A percentile compares a stretch with the other conserved stretches of the same genome.
phyloP scores from a whole-genome alignment of 1,139 yeast genomes.

The Debaryomyces sp. region DNA sequence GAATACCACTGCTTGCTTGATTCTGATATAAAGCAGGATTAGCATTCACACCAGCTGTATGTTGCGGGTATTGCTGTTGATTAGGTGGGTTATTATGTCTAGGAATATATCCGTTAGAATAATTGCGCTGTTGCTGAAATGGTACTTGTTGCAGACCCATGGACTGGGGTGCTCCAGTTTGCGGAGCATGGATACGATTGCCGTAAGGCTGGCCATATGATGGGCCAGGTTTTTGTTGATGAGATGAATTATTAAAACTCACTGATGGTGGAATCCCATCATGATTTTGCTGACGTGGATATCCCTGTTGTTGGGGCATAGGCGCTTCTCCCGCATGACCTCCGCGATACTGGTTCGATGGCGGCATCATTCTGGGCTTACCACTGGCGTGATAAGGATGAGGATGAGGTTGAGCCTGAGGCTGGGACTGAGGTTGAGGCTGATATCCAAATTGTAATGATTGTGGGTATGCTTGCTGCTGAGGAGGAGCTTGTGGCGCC shows the following conservation, averaged over 20 bases:
- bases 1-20: not conserved
- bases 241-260: not conserved
- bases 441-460: constrained; percentile 15
- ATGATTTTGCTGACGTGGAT: constrained; percentile 1
- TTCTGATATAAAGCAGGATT: constrained; percentile 2
- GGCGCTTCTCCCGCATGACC: not conserved
- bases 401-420: constrained; percentile 9
- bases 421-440: constrained; percentile 12
- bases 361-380: constrained; percentile 6
- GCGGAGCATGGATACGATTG: constrained; percentile 13
- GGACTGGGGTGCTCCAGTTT: constrained; percentile 10
- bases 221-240: not conserved
- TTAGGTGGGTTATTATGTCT: constrained; percentile 11
- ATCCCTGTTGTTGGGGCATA: constrained; percentile 3
- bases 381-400: not conserved
- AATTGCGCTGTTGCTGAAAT: constrained; percentile 3
- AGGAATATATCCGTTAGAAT: constrained; percentile 5
- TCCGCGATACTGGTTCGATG: constrained; percentile 5
- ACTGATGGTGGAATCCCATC: constrained; percentile 8
- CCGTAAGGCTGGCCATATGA: constrained; percentile 1
- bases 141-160: constrained; percentile 11
- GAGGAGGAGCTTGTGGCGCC: constrained; percentile 16
- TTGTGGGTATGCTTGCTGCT: constrained; percentile 18
- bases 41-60: not conserved
- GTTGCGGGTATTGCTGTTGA: constrained; percentile 10